Conservation (phyloP, 108 stramenopile species). For the Pelagomonas calceolata region DNA sequence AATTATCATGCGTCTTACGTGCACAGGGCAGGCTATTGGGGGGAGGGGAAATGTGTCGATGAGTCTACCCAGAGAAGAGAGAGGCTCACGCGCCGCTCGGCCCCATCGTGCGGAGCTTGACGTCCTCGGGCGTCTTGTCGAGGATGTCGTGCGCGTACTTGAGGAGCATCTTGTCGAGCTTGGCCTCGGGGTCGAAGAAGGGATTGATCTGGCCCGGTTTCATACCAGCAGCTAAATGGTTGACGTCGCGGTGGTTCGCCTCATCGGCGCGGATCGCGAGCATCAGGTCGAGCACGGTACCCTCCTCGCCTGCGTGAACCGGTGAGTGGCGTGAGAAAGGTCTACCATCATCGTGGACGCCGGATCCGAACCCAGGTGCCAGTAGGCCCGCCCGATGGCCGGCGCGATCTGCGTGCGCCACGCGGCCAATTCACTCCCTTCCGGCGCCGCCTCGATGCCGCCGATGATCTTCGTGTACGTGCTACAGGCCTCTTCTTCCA, state of each 20-base stretch:
- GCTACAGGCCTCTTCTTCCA: conserved; percentile 78
- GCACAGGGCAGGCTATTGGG: too few relatives aligned
- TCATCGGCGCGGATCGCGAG: conserved; percentile 82
- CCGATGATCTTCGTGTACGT: conserved; percentile 82
- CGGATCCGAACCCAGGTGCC: too few relatives aligned
- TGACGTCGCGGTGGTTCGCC: conserved; percentile 86
- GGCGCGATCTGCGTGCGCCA: conserved; percentile 61
- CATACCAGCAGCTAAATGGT: conserved; percentile 54
- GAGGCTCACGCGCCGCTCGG: too few relatives aligned
- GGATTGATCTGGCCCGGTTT: conserved; percentile 55
- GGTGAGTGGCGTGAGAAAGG: conserved; percentile 46
- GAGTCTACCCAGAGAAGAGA: too few relatives aligned
- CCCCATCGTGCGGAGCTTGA: too few relatives aligned
- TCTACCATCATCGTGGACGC: conserved; percentile 30
- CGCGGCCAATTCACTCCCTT: conserved; percentile 58
- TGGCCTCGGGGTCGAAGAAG: conserved; percentile 49
- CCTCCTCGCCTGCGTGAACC: conserved; percentile 68
- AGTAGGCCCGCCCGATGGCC: conserved; percentile 62
- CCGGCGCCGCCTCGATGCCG: conserved; percentile 66
- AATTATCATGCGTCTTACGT: too few relatives aligned
- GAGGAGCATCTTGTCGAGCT: conserved; percentile 48
- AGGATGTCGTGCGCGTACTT: conserved; percentile 68
- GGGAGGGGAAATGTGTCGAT: too few relatives aligned
- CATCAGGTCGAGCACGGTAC: conserved; percentile 77
- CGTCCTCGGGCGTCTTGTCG: too few relatives aligned